These are phyloP conservation scores for Ascobolus immersus DNA, from an alignment of 495 filamentous ascomycete species.

Conservation along the genomic window DNA sequence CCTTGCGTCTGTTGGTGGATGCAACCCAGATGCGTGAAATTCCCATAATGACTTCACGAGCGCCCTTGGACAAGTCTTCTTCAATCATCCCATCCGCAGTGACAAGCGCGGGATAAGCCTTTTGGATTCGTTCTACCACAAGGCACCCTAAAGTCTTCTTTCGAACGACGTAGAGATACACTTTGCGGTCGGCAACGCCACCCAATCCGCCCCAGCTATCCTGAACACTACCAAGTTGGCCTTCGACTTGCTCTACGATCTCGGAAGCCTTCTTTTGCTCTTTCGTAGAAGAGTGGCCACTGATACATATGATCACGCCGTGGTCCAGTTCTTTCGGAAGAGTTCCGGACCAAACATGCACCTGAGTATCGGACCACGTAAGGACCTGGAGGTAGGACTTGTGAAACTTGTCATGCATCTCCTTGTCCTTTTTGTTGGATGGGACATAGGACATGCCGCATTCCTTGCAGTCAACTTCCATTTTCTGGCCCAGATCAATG, in stretches of 20 bases:
- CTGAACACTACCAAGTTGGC: no score
- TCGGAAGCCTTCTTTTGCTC: no score
- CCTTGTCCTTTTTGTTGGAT: slow-evolving; percentile 36
- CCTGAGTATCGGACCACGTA: no score
- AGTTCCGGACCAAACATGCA: no score
- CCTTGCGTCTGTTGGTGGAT: slow-evolving; percentile 29
- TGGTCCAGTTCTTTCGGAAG: no score
- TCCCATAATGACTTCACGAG: slow-evolving; percentile 35
- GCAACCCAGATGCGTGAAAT: slow-evolving; percentile 54
- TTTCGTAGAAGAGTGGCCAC: no score
- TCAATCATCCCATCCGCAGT: no score
- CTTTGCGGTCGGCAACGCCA: slow-evolving; percentile 29
- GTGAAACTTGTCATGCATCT: slow-evolving; percentile 42
- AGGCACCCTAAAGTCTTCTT: slow-evolving; percentile 40
- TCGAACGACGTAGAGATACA: slow-evolving; percentile 37
- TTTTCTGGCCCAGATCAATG: slow-evolving; percentile 36
- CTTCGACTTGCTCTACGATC: no score
- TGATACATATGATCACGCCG: no score
- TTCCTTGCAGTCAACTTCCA: slow-evolving; percentile 32
- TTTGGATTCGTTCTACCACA: slow-evolving; percentile 37
- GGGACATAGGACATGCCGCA: slow-evolving; percentile 53
- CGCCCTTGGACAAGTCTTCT: no score
- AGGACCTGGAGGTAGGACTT: no score
- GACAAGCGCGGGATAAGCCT: slow-evolving; percentile 26
- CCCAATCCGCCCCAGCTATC: slow-evolving; percentile 5